These are phyloP conservation scores for Cercospora berteroae DNA, from an alignment of 2,329 filamentous ascomycete species.

Conservation along the genomic window DNA sequence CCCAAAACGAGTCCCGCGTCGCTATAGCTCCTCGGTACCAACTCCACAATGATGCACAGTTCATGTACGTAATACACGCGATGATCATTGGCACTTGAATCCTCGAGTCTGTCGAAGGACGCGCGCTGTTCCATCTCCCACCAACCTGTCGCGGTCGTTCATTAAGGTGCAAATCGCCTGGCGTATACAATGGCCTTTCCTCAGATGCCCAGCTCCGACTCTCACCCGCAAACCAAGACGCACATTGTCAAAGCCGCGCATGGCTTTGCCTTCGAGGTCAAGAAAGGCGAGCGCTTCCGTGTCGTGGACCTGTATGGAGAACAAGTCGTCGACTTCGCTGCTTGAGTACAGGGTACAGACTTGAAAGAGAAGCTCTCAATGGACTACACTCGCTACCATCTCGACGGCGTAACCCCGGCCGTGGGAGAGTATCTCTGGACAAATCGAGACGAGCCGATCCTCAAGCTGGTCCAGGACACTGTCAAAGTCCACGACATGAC, in stretches of 20 bases:
- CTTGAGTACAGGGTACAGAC: slow-evolving; percentile 36
- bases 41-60: background rate
- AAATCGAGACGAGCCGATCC: slow-evolving; percentile 39
- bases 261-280: slow-evolving; percentile 38
- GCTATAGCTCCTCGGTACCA: background rate
- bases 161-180: background rate
- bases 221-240: slow-evolving; percentile 17
- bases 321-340: slow-evolving; percentile 44
- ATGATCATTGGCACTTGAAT: background rate
- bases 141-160: background rate
- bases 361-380: slow-evolving; percentile 40
- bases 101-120: background rate
- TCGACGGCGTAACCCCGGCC: slow-evolving; percentile 37
- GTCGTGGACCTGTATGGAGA: slow-evolving; percentile 42
- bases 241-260: slow-evolving; percentile 33
- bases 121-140: background rate
- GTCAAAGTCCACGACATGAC: slow-evolving; percentile 45
- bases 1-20: background rate
- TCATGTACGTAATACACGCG: background rate
- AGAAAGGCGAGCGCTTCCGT: slow-evolving; percentile 40
- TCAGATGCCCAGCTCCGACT: background rate
- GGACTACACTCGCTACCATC: slow-evolving; percentile 42
- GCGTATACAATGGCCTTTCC: background rate
- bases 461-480: slow-evolving; percentile 40
- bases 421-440: slow-evolving; percentile 42